Conservation (phyloP, 2,329 filamentous ascomycete genomes). For the Aspergillus quadricinctus region DNA sequence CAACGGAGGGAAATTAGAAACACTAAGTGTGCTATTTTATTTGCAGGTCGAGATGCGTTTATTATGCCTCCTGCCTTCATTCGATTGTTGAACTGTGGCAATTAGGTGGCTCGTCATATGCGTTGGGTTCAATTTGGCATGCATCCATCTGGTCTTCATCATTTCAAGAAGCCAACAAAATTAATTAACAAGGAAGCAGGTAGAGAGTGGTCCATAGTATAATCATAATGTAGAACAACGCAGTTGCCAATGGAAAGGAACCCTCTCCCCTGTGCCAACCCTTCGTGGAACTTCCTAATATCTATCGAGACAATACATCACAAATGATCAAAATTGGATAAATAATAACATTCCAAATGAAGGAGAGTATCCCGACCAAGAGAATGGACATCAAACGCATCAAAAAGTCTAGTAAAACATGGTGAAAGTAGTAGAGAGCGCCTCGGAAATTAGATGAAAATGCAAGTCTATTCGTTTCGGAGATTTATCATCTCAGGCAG, state of each 20-base stretch:
- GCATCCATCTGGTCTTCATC: not conserved
- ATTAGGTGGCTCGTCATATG: not conserved
- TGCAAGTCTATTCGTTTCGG: not conserved
- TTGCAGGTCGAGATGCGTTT: too few relatives aligned
- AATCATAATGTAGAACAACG: not conserved
- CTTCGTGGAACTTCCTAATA: not conserved
- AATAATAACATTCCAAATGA: not conserved
- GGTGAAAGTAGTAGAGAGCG: not conserved
- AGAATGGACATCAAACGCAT: not conserved
- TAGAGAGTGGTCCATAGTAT: not conserved
- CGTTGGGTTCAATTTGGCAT: not conserved
- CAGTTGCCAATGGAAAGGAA: not conserved
- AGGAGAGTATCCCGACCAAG: not conserved
- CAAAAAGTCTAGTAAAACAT: conserved; percentile 18
- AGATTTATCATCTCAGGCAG: not conserved
- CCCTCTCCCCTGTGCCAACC: not conserved
- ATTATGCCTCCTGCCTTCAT: too few relatives aligned
- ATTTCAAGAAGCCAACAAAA: not conserved
- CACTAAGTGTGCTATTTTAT: too few relatives aligned
- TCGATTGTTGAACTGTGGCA: too few relatives aligned
- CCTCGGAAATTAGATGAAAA: not conserved
- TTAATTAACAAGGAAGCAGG: not conserved
- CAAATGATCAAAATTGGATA: not conserved
- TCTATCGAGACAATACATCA: conserved; percentile 1
- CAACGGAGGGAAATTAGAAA: too few relatives aligned